Evolutionary conservation across 2,329 filamentous ascomycete species (phyloP).

Genomic region (Diaporthe batatas): DNA sequence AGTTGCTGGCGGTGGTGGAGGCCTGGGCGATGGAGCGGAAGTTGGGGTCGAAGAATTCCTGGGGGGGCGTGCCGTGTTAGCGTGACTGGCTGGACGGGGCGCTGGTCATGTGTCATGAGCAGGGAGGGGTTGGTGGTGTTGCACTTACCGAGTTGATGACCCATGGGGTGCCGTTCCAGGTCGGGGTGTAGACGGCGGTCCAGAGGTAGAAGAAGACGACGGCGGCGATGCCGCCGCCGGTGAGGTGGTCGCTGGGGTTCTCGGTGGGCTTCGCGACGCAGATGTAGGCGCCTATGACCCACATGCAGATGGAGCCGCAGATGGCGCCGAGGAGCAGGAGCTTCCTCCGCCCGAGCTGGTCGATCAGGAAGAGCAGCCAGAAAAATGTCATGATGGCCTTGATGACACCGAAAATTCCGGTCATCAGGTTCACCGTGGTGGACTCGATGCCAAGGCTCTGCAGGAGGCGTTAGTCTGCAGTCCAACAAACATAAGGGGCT

Average conservation of each 20-base stretch:
- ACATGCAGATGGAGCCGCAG: slow-evolving; percentile 72
- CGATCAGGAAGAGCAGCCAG: slow-evolving; percentile 78
- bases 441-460: slow-evolving; percentile 63
- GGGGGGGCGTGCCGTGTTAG: background rate
- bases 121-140: background rate
- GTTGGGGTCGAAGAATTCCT: slow-evolving; percentile 79
- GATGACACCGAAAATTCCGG: slow-evolving; percentile 82
- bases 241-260: slow-evolving; percentile 49
- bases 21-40: slow-evolving; percentile 78
- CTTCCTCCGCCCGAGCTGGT: slow-evolving; percentile 67
- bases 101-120: too few species aligned
- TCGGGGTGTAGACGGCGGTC: slow-evolving; percentile 79
- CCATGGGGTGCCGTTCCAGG: slow-evolving; percentile 83
- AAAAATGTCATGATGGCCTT: slow-evolving; percentile 77
- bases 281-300: slow-evolving; percentile 74
- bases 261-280: slow-evolving; percentile 59
- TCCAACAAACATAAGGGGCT: background rate
- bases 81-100: background rate
- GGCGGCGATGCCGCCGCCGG: slow-evolving; percentile 66
- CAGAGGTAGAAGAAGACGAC: slow-evolving; percentile 82
- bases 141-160: slow-evolving; percentile 71
- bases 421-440: slow-evolving; percentile 67
- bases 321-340: slow-evolving; percentile 74
- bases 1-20: slow-evolving; percentile 78
- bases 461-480: background rate